Evolutionary conservation across 2,329 filamentous ascomycete species (phyloP), one percentile per base, ranked within the genome.

Genomic region (Paracorniculantispora psalliotae): DNA sequence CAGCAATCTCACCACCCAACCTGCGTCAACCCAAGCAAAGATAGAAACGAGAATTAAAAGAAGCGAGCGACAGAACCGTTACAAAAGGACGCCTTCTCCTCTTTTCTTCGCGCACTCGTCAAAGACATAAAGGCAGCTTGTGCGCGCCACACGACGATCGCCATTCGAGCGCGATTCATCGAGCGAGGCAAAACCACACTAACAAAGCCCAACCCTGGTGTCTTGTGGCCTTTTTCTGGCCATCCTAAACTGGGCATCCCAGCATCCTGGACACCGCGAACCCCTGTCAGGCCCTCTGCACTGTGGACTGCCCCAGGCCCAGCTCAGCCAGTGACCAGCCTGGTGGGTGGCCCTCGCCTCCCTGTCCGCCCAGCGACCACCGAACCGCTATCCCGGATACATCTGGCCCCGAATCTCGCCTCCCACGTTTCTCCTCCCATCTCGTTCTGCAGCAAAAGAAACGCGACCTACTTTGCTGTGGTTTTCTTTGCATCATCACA

Each of bases 341-440:
- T n/a, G n/a, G 37, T 44, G 51, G 51, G 25, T 51, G 33, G 48
- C n/a, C 48, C 21, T 26, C 33, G n/a, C 37, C 39, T 41, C 35
- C 35, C 50, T 53, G 50, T n/a, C 35, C 9, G 46, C 50, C 37
- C 41, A 46, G 52, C 43, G 52, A 25, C 52, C 52, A 46, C 28
- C 43, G 52, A 26, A 55, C 52, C 52, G 41, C 52, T 37, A n/a
- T 55, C 41, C 43, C 30, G 52, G 52, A 30, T 55, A 25, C 6
- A 28, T 41, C 35, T 46, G 52, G 52, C 52, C 25, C 26, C n/a
- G 21, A 55, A 47, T 55, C 52, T 55, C 39, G 52, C 23, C 39
- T 54, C 51, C 51, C 51, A 54, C 51, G 39, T 46, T 54, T 41
- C 46, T 48, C 46, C 30, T 54, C 25, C 13, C 25, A 54, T 54